Base-by-base conservation (phyloP, 768 basidiomycete species). In the Tulasnella sp. region DNA sequence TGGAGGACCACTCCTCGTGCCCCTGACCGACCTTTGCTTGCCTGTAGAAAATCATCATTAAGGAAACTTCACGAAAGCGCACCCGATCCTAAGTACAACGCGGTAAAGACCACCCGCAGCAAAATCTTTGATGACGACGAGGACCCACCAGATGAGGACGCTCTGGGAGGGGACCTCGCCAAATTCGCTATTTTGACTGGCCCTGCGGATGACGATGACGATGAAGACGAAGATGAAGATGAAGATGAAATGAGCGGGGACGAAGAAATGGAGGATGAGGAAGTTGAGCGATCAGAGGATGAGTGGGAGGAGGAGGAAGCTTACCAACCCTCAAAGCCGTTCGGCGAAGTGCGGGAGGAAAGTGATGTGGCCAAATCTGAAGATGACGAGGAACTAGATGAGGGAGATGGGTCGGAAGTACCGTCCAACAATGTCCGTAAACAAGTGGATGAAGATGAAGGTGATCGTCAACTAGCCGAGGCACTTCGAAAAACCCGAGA, bases 81-180 rank as follows among this genome's bases (percentile, higher is more conserved):
- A 75, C 85, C 88, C 39, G 93, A 93, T 82, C 90, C 90, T 23
- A 96, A 95, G 84, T 96, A 97, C 84, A 88, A 89, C 61, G 93
- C 91, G 26, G 86, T 89, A 5, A 89, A 86, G 82, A 90, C 87
- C 0, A 89, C 90, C 3, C 87, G 94, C 80, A 89, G 87, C 71
- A 85, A 88, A 79, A 82, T 92, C 70, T 82, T 89, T 79, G 88
- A 88, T 32, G 85, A 85, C 79, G 88, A 88, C 37, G 84, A 85
- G 32, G 85, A 83, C 29, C 86, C 85, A 15, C 84, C 82, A 0
- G 83, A 82, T 5, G 83, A 83, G 23, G 82, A 81, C 51, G 81
- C 51, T 6, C 77, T 80, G 15, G 83, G 81, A 11, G 79, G 74
- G 26, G 81, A 79, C 18, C 81, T 82, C 29, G 81, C 80, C 5